These are phyloP conservation scores for Talaromyces sp. DNA, from an alignment of 2,329 filamentous ascomycete genomes.

Conservation along the genomic window DNA sequence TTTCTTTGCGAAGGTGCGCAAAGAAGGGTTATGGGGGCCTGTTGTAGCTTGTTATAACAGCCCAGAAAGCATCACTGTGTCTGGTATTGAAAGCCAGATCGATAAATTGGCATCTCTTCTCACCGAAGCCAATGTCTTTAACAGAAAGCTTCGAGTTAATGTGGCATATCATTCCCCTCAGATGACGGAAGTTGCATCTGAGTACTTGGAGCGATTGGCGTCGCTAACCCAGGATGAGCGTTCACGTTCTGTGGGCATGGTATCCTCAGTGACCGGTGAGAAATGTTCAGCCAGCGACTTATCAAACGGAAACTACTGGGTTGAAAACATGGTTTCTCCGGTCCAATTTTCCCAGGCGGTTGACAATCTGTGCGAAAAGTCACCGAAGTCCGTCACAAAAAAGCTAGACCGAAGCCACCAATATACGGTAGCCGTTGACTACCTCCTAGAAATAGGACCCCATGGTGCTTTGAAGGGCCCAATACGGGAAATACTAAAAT, in stretches of 20 bases:
- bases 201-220: not conserved
- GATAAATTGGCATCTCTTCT: not conserved
- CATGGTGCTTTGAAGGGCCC: slow-evolving; percentile 29
- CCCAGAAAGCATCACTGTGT: not conserved
- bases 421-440: slow-evolving; percentile 10
- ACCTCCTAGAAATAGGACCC: slow-evolving; percentile 35
- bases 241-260: slow-evolving; percentile 5
- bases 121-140: not conserved
- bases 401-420: not conserved
- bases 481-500: not conserved
- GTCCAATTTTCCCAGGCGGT: slow-evolving; percentile 30
- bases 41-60: not conserved
- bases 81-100: not conserved
- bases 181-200: not conserved
- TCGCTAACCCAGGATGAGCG: not conserved
- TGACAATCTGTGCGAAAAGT: slow-evolving; percentile 14
- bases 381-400: not conserved
- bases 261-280: slow-evolving; percentile 23
- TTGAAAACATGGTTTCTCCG: slow-evolving; percentile 32
- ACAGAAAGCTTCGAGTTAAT: not conserved
- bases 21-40: not conserved
- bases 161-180: not conserved
- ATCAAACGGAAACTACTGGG: slow-evolving; percentile 19
- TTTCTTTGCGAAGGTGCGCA: not conserved
- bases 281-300: slow-evolving; percentile 18